Evolutionary conservation across 805 yeast species (phyloP).

Genomic region (Teunomyces tritomae): DNA sequence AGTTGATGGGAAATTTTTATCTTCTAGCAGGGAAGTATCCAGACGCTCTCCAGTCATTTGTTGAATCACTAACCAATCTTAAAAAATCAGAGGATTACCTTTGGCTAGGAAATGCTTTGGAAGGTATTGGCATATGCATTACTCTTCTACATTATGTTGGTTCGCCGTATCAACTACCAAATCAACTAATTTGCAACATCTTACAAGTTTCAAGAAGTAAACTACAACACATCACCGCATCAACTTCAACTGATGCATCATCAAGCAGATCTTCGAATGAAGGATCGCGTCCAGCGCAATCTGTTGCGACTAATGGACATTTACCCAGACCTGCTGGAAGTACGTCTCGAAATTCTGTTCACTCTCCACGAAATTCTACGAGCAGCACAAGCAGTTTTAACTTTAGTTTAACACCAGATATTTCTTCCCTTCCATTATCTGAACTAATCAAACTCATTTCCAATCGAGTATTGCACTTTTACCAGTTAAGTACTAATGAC

Average conservation of each 20-base stretch:
- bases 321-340: slow-evolving; percentile 2
- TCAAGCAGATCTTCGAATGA: slow-evolving; percentile 5
- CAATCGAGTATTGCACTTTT: slow-evolving; percentile 25
- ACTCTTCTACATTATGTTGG: slow-evolving; percentile 58
- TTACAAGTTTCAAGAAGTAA: slow-evolving; percentile 31
- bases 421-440: slow-evolving; percentile 26
- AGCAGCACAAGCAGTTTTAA: slow-evolving; percentile 24
- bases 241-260: slow-evolving; percentile 6
- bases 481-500: slow-evolving; percentile 48
- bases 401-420: slow-evolving; percentile 20
- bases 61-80: slow-evolving; percentile 65
- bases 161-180: slow-evolving; percentile 48
- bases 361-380: slow-evolving; percentile 36
- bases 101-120: slow-evolving; percentile 90
- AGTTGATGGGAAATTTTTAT: slow-evolving; percentile 72
- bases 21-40: slow-evolving; percentile 75
- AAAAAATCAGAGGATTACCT: slow-evolving; percentile 68
- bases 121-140: slow-evolving; percentile 69
- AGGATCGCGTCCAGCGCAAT: not conserved
- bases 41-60: slow-evolving; percentile 68
- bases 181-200: slow-evolving; percentile 29
- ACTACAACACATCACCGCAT: slow-evolving; percentile 16
- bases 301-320: not conserved
- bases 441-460: slow-evolving; percentile 32
- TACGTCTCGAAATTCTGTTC: slow-evolving; percentile 3